These are phyloP conservation scores for Colletotrichum eleusines DNA, from an alignment of 2,329 filamentous ascomycete genomes.

Conservation along the genomic window DNA sequence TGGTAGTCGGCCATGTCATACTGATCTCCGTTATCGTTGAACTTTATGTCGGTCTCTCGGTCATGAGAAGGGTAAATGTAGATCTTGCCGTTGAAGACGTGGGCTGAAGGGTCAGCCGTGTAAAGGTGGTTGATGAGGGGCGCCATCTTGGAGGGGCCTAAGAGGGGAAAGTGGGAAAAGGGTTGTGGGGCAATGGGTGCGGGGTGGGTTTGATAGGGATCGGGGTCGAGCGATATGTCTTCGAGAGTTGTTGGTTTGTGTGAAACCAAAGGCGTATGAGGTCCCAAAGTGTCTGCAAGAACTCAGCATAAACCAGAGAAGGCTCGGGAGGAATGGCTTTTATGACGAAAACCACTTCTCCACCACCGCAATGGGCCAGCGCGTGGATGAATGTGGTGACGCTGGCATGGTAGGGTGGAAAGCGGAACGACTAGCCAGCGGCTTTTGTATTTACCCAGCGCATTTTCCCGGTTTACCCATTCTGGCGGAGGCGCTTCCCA, in stretches of 20 bases:
- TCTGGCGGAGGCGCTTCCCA: conserved; percentile 15
- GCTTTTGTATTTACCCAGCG: conserved; percentile 42
- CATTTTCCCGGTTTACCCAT: conserved; percentile 42
- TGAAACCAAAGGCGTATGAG: background rate
- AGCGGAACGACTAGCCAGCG: conserved; percentile 40
- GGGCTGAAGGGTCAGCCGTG: conserved; percentile 84
- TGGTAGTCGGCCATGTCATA: conserved; percentile 90
- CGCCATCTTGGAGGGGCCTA: conserved; percentile 50
- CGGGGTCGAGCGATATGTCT: background rate
- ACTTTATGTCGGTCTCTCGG: conserved; percentile 77
- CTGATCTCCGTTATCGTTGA: conserved; percentile 88
- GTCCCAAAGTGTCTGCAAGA: background rate
- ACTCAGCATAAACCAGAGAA: background rate
- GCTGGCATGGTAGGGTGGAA: conserved; percentile 39
- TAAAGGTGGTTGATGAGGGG: conserved; percentile 81
- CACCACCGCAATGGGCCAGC: conserved; percentile 8
- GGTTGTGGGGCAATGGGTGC: conserved; percentile 7
- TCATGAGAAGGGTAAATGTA: conserved; percentile 89
- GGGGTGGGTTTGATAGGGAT: conserved; percentile 13
- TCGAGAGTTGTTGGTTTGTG: background rate
- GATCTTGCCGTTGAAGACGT: conserved; percentile 80
- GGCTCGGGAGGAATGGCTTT: background rate
- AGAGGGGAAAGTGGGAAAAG: background rate
- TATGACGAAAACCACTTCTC: conserved; percentile 15
- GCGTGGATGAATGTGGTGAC: conserved; percentile 29